Conservation (phyloP, 805 yeast genomes). For the Zygotorulaspora florentina region DNA sequence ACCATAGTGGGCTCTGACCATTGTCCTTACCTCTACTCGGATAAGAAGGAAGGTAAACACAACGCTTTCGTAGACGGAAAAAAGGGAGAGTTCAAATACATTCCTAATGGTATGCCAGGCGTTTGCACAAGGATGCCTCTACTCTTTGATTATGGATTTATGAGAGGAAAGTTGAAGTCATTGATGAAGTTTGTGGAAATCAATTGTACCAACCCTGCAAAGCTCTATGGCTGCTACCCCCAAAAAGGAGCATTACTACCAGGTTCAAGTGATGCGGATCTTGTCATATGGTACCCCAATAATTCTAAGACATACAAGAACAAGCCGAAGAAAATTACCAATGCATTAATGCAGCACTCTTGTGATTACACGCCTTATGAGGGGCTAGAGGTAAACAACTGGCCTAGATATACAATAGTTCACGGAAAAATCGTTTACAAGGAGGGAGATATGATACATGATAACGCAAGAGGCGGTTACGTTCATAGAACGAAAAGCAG, state of each 20-base stretch:
- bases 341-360: constrained; percentile 36
- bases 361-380: constrained; percentile 41
- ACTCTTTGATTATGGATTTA: constrained; percentile 42
- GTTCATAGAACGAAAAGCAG: constrained; percentile 12
- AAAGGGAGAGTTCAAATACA: constrained; percentile 38
- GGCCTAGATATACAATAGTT: constrained; percentile 45
- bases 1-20: constrained; percentile 46
- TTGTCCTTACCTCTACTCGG: constrained; percentile 41
- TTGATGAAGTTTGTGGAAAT: constrained; percentile 43
- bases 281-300: constrained; percentile 46
- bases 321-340: constrained; percentile 15
- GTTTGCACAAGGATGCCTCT: constrained; percentile 46
- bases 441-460: constrained; percentile 26
- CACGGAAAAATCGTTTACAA: constrained; percentile 37
- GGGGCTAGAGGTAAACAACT: constrained; percentile 40
- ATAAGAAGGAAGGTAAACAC: constrained; percentile 42
- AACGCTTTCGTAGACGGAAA: constrained; percentile 38
- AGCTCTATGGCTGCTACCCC: constrained; percentile 41
- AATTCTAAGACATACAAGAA: constrained; percentile 25
- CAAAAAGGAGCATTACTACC: constrained; percentile 42
- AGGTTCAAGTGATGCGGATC: constrained; percentile 45
- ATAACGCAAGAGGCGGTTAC: constrained; percentile 14
- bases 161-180: constrained; percentile 38
- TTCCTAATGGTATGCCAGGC: constrained; percentile 50
- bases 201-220: constrained; percentile 44